Evolutionary conservation across 345 rosid genomes (phyloP).

Genomic region (Luvunga scandens): DNA sequence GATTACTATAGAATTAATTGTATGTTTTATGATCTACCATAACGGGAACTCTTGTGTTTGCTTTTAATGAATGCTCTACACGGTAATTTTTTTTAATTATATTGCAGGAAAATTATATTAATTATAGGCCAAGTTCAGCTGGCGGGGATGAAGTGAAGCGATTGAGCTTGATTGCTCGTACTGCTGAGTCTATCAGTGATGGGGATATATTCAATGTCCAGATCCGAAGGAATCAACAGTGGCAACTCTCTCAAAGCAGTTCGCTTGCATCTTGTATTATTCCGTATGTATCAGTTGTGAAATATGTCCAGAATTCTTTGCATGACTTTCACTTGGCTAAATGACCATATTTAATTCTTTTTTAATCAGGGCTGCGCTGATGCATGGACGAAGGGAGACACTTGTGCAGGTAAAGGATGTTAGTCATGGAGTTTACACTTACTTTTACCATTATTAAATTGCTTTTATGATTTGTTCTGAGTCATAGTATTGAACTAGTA

Average conservation of each 20-base stretch:
- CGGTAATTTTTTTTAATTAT: not conserved
- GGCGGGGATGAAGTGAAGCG: slow-evolving; percentile 79
- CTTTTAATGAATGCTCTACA: not conserved
- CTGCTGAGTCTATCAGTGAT: slow-evolving; percentile 92
- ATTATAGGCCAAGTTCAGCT: slow-evolving; percentile 69
- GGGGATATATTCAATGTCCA: slow-evolving; percentile 94
- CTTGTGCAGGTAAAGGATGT: slow-evolving; percentile 67
- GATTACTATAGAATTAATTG: not conserved
- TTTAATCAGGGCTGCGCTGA: slow-evolving; percentile 66
- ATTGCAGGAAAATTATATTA: slow-evolving; percentile 91
- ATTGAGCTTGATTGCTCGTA: slow-evolving; percentile 71
- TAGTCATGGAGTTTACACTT: not conserved
- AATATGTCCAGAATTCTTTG: not conserved
- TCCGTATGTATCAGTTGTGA: slow-evolving; percentile 61
- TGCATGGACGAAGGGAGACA: slow-evolving; percentile 86
- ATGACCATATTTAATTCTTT: slow-evolving; percentile 18
- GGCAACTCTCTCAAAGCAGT: slow-evolving; percentile 88
- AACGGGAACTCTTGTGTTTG: not conserved
- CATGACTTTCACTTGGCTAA: slow-evolving; percentile 1
- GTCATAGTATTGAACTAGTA: not conserved
- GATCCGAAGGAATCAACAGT: slow-evolving; percentile 89
- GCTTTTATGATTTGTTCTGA: not conserved
- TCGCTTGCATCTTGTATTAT: slow-evolving; percentile 76
- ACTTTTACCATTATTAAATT: not conserved
- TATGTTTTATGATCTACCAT: not conserved